Evolutionary conservation across 176 grass and related monocot genomes (phyloP), one percentile per base, ranked within the genome.

Genomic region (Ensete glaucum): DNA sequence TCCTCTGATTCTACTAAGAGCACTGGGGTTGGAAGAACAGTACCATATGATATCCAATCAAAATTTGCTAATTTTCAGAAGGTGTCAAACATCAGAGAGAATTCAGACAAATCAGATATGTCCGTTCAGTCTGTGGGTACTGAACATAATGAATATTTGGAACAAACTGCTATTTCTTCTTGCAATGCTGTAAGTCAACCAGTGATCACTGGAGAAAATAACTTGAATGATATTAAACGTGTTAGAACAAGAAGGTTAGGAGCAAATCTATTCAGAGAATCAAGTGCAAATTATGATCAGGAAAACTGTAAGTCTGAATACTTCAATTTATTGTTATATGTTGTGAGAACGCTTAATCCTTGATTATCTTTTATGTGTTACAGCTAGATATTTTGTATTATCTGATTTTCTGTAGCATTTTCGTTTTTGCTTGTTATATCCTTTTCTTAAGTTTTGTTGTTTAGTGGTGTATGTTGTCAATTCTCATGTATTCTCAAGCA

Each of bases 241-340:
- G 69, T 77, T 64, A 52, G 62, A 4, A 16, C 27, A 76, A 79
- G 80, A 59, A 91, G 67, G 69, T 58, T 80, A 70, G 73, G 66
- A 64, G 78, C 81, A 56, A 54, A 65, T 15, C 73, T 79, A 72
- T 53, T 88, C 52, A 65, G 79, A 19, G 87, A 97, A 78, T 78
- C 82, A 69, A 81, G 64, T 80, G 48, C 84, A 85, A 88, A 74
- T 86, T 73, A 82, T 64, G 80, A 76, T 69, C 81, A 76, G 83
- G 91, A 95, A 55, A 99, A 80, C 52, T 85, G 91, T 99, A 99
- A 87, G 90, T 50, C 21, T 64, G 24, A 55, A 52, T 27, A 57
- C 78, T 85, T 76, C 68, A 64, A 24, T 49, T 81, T 50, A 16
- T 20, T 50, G 4, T n/a, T 63, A 50, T 8, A 76, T 76, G 26